phyloP scores from a whole-genome alignment of 2,329 filamentous ascomycete genomes.

The Teratosphaeria gauchensis region DNA sequence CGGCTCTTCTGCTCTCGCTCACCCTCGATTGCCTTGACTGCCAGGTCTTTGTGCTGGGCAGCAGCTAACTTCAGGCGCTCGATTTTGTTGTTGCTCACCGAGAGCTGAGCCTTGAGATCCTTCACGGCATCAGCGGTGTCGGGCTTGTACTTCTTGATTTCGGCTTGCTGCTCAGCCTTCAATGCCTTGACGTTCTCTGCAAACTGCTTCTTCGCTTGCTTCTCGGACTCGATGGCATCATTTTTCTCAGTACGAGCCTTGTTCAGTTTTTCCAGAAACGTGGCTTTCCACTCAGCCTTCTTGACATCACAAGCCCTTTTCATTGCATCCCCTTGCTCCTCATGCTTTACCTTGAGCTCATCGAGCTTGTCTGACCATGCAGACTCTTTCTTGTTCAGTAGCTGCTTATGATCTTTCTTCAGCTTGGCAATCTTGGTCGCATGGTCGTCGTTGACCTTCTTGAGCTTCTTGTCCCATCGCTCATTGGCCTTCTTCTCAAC shows the following conservation, averaged over 20 bases:
- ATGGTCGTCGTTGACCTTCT: background rate
- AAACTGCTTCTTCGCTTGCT: background rate
- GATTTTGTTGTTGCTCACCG: conserved; percentile 1
- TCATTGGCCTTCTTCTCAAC: background rate
- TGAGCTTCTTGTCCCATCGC: conserved; percentile 4
- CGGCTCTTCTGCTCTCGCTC: background rate
- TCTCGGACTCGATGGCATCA: background rate
- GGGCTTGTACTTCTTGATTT: conserved; percentile 7
- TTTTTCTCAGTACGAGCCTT: no score
- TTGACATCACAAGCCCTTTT: background rate
- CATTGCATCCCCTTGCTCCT: background rate
- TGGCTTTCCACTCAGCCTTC: background rate
- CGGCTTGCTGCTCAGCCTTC: conserved; percentile 3
- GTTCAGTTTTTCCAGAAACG: no score
- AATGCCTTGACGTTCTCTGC: conserved; percentile 3
- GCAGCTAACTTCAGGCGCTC: conserved; percentile 1
- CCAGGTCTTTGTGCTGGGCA: conserved; percentile 1
- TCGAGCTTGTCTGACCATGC: background rate
- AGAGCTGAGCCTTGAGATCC: conserved; percentile 4
- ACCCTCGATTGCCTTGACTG: background rate
- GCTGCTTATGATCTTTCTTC: background rate
- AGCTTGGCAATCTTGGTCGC: background rate
- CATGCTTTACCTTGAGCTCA: conserved; percentile 1
- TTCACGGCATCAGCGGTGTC: conserved; percentile 5
- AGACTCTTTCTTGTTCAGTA: background rate